A percentile compares a stretch with the other conserved stretches of the same genome.
Evolutionary conservation across 2,329 filamentous ascomycete genomes (phyloP).

Genomic region (Fusarium agapanthi): DNA sequence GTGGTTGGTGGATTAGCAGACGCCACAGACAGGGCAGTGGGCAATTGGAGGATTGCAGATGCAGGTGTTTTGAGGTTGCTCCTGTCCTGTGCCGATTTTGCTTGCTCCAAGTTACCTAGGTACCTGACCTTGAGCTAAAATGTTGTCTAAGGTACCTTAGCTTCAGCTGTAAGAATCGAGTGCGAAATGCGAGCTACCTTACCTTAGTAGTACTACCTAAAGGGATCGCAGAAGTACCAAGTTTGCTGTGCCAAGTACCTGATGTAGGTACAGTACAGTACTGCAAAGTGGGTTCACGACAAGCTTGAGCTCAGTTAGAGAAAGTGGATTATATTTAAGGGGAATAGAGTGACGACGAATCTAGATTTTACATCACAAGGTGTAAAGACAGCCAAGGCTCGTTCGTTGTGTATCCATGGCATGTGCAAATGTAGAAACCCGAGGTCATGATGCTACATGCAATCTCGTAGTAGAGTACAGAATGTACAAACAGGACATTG

Average conservation of each 20-base stretch:
- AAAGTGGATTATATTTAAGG: conserved; percentile 11
- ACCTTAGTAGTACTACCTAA: neutral
- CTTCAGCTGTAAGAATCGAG: neutral
- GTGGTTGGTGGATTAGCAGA: conserved; percentile 25
- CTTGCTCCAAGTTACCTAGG: neutral
- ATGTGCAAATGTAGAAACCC: conserved; percentile 24
- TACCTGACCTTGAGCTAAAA: neutral
- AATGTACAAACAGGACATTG: neutral
- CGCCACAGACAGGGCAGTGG: conserved; percentile 24
- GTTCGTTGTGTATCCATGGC: neutral
- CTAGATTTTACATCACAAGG: neutral
- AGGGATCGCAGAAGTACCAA: neutral
- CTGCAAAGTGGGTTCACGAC: conserved; percentile 8
- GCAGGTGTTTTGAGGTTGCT: neutral
- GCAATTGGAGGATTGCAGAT: conserved; percentile 5
- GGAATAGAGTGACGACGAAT: neutral
- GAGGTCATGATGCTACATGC: conserved; percentile 6
- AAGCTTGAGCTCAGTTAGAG: conserved; percentile 1
- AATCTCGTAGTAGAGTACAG: neutral
- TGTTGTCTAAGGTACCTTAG: neutral
- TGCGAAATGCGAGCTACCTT: neutral
- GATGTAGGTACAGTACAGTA: conserved; percentile 7
- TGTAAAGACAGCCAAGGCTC: neutral
- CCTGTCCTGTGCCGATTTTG: neutral
- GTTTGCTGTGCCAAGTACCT: neutral